These are phyloP conservation scores for Penicillium simplicissimum DNA, from an alignment of 495 filamentous ascomycete genomes.

Conservation along the genomic window DNA sequence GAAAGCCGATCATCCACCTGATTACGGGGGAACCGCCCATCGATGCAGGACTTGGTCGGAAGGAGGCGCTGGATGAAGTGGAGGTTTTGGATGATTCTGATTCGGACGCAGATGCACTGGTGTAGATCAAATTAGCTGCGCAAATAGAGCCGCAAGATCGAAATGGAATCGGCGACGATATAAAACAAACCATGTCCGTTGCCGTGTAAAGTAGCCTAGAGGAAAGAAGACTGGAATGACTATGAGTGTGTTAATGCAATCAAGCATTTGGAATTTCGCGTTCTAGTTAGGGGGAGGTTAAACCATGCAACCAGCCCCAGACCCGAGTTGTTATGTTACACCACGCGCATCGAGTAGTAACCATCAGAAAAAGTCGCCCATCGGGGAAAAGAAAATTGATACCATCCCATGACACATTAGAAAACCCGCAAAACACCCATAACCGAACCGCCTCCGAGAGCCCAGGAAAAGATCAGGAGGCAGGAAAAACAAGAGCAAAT, in stretches of 20 bases:
- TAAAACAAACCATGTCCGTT: not conserved
- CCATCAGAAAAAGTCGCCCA: slow-evolving; percentile 70
- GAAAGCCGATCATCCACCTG: slow-evolving; percentile 84
- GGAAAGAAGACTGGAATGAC: slow-evolving; percentile 8
- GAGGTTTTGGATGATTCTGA: slow-evolving; percentile 81
- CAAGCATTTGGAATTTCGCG: slow-evolving; percentile 56
- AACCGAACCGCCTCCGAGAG: slow-evolving; percentile 61
- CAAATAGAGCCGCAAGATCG: not conserved
- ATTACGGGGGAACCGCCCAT: slow-evolving; percentile 60
- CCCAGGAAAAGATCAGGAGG: slow-evolving; percentile 58
- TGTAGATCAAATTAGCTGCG: slow-evolving; percentile 15
- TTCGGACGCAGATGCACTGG: slow-evolving; percentile 53
- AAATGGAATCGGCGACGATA: not conserved
- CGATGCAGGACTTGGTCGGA: slow-evolving; percentile 55
- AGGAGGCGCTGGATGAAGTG: slow-evolving; percentile 84
- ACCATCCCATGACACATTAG: slow-evolving; percentile 90
- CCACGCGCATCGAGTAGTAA: slow-evolving; percentile 66
- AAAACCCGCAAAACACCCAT: slow-evolving; percentile 70
- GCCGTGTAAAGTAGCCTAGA: slow-evolving; percentile 6
- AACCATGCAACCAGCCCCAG: slow-evolving; percentile 40
- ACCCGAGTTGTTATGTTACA: slow-evolving; percentile 79
- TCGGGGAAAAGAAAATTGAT: slow-evolving; percentile 59
- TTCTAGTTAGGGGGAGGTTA: slow-evolving; percentile 40
- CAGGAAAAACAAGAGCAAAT: slow-evolving; percentile 51
- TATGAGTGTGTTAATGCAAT: slow-evolving; percentile 45